A percentile compares a stretch with the other conserved stretches of the same genome.
phyloP scores from a whole-genome alignment of 192 early-diverging fungal species.

The Umbelopsis vinacea region DNA sequence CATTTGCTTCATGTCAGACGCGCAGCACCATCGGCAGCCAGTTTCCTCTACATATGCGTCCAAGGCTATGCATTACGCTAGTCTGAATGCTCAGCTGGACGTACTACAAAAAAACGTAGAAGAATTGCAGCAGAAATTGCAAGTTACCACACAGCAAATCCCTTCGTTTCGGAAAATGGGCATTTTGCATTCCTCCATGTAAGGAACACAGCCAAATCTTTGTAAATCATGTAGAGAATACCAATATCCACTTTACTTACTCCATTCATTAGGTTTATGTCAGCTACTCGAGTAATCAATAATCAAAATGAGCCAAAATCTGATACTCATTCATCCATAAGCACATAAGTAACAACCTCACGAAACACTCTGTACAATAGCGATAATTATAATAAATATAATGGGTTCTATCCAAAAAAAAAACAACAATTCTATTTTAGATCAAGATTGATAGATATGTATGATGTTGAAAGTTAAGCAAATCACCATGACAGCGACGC shows the following conservation, averaged over 20 bases:
- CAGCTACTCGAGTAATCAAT: constrained; percentile 8
- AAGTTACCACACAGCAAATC: constrained; percentile 13
- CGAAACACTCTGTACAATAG: neutral
- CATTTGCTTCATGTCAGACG: neutral
- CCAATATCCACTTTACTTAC: neutral
- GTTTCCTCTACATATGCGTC: constrained; percentile 6
- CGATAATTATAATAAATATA: neutral
- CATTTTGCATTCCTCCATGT: constrained; percentile 15
- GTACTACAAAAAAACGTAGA: constrained; percentile 6
- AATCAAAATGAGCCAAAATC: neutral
- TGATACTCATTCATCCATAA: neutral
- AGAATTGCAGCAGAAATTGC: constrained; percentile 3
- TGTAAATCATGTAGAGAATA: too few relatives aligned
- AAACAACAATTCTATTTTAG: neutral
- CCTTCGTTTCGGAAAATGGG: constrained; percentile 14
- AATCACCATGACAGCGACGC: constrained; percentile 71
- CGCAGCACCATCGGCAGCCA: constrained; percentile 7
- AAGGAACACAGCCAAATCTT: neutral
- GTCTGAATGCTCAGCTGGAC: neutral
- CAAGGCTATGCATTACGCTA: constrained; percentile 11
- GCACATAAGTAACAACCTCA: neutral
- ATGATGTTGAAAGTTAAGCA: constrained; percentile 67
- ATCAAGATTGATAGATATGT: constrained; percentile 32
- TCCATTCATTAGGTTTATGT: constrained; percentile 13
- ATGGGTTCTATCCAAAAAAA: neutral